Base-by-base conservation (phyloP, 2,329 filamentous ascomycete genomes). In the Beauveria pseudobassiana region DNA sequence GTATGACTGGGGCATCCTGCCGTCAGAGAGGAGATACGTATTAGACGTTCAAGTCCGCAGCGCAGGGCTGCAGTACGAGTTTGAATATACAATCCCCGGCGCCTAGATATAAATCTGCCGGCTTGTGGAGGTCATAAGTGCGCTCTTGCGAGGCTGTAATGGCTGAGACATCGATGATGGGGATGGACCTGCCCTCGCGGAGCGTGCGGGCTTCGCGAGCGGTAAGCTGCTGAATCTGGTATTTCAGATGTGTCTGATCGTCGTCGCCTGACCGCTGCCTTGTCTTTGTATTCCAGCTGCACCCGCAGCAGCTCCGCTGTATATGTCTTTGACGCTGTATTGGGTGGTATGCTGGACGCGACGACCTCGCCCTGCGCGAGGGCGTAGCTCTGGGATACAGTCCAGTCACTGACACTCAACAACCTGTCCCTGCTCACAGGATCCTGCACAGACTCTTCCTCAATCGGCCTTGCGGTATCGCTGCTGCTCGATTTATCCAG, bases 1-100 rank as follows among this genome's bases (percentile, higher is more conserved):
- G 38, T 67, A 71, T 28, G 81, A 83, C 55, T 86, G 80, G 78
- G 68, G 10, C 67, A 68, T 48, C 57, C 58, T 0, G 58, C 60
- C 1, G 65, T 69, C 12, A 68, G 69, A 1, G 34, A 62, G 34
- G 73, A 3, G 72, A 75, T 61, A 72, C 73, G 0, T 75, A 75
- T 60, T 74, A 63, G 30, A 16, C 6, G 20, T 22, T 38, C 12
- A 57, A 12, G 22, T 3, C 22, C 28, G 30, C 30, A 16, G 3
- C 6, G 59, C 42, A 5, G 58, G 50, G 50, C 28, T 55, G 40
- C 6, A 61, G 30, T 16, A 26, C 20, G 18, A 61, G 59, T 10
- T 43, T 18, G 45, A 61, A 61, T 2, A 61, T 49, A 18, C 59
- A 61, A n/a, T 42, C 24, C 3, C 51, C 51, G 4, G 34, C 51